phyloP scores from a whole-genome alignment of 1,284 basidiomycete genomes.

The Schizophyllum commune region DNA sequence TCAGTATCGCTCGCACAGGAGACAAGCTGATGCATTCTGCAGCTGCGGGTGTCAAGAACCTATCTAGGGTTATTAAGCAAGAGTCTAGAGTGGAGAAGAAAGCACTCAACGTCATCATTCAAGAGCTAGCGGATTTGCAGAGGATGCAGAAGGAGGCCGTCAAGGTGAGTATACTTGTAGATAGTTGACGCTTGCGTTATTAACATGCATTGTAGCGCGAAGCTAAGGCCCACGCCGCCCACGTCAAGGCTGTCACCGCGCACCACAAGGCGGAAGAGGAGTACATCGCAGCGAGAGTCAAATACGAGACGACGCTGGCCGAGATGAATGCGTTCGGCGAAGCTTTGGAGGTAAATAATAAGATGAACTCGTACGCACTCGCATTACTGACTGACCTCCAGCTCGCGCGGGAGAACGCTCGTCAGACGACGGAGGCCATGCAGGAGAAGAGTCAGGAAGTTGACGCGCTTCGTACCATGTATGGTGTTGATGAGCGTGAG shows the following conservation, averaged over 20 bases:
- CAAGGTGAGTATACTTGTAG: slow-evolving; percentile 28
- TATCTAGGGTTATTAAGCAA: slow-evolving; percentile 45
- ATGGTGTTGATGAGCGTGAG: slow-evolving; percentile 47
- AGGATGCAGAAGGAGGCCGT: slow-evolving; percentile 43
- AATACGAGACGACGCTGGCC: slow-evolving; percentile 38
- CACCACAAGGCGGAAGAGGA: slow-evolving; percentile 43
- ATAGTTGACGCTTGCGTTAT: not conserved
- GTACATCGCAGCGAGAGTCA: slow-evolving; percentile 37
- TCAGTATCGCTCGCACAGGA: not conserved
- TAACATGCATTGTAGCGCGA: slow-evolving; percentile 31
- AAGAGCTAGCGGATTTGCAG: slow-evolving; percentile 46
- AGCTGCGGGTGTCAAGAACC: slow-evolving; percentile 36
- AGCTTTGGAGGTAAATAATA: slow-evolving; percentile 25
- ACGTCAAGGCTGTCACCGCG: slow-evolving; percentile 32
- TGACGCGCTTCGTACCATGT: slow-evolving; percentile 38
- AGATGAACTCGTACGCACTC: not conserved
- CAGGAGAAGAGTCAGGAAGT: slow-evolving; percentile 48
- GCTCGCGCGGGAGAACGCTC: slow-evolving; percentile 32
- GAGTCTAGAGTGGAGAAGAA: slow-evolving; percentile 47
- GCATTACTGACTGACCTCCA: not conserved
- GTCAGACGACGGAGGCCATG: slow-evolving; percentile 39
- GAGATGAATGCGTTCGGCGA: slow-evolving; percentile 36
- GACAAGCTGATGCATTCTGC: not conserved
- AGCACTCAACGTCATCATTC: slow-evolving; percentile 36
- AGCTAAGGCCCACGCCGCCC: slow-evolving; percentile 31